A percentile compares a stretch with the other conserved stretches of the same genome.
Evolutionary conservation across 768 basidiomycete species (phyloP).

Genomic region (Chalciporus sphaerocephalus): DNA sequence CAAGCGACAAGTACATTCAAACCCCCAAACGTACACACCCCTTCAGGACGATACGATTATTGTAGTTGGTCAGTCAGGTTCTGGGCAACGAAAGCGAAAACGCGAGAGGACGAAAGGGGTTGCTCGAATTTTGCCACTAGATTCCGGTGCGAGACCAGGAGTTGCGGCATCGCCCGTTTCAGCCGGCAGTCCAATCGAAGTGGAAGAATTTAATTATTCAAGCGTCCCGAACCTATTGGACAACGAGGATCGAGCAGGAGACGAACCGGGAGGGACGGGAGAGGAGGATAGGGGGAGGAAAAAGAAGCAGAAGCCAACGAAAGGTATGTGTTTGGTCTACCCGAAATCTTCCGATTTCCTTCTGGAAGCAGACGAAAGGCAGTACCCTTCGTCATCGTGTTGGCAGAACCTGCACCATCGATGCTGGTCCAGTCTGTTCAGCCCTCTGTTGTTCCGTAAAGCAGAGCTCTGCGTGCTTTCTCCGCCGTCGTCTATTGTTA

Average conservation of each 20-base stretch:
- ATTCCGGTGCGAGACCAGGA: constrained; percentile 1
- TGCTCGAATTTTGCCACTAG: not conserved
- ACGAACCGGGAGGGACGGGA: constrained; percentile 12
- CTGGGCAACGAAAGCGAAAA: constrained; percentile 62
- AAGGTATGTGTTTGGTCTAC: constrained; percentile 24
- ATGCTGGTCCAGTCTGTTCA: not conserved
- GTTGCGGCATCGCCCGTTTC: constrained; percentile 5
- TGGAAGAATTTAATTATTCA: constrained; percentile 63
- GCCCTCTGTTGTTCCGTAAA: not conserved
- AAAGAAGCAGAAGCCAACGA: constrained; percentile 51
- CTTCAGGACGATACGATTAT: constrained; percentile 62
- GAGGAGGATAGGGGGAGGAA: constrained; percentile 36
- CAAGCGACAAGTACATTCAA: constrained; percentile 39
- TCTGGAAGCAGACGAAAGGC: not conserved
- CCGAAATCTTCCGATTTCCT: not conserved
- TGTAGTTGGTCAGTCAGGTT: constrained; percentile 60
- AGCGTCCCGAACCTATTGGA: constrained; percentile 71
- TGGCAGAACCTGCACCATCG: not conserved
- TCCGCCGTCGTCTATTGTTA: constrained; percentile 2
- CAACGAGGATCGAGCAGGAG: constrained; percentile 38
- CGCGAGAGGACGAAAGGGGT: constrained; percentile 17
- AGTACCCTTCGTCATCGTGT: not conserved
- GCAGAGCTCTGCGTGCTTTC: not conserved
- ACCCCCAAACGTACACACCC: constrained; percentile 11
- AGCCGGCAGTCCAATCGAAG: constrained; percentile 16